Conservation (phyloP, 345 rosid genomes). For the Lumnitzera littorea region DNA sequence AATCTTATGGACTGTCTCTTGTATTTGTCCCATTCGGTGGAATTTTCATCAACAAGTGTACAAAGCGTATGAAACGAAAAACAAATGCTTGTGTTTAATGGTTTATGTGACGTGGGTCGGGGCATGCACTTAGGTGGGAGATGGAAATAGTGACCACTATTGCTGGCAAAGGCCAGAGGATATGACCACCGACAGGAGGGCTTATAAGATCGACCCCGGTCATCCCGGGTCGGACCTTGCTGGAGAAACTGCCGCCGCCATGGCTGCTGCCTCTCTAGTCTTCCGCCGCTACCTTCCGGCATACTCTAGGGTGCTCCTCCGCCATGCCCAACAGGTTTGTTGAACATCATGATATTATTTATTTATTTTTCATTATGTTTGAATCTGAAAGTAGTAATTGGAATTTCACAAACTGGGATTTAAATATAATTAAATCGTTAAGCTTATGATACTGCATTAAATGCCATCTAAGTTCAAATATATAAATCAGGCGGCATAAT, state of each 20-base stretch:
- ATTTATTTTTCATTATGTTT: background rate
- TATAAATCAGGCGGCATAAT: too few species aligned
- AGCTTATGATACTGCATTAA: too few species aligned
- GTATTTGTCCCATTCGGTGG: too few species aligned
- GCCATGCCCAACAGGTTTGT: conserved; percentile 38
- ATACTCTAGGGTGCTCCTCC: conserved; percentile 31
- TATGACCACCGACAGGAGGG: conserved; percentile 43
- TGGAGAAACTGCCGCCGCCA: conserved; percentile 48
- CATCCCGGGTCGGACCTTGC: conserved; percentile 48
- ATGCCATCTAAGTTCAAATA: background rate
- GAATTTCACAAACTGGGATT: too few species aligned
- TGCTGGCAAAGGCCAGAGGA: conserved; percentile 62
- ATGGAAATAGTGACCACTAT: conserved; percentile 39
- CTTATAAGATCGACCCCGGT: conserved; percentile 20
- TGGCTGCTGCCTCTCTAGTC: conserved; percentile 43
- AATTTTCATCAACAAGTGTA: too few species aligned
- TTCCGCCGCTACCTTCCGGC: conserved; percentile 24
- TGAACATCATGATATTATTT: background rate
- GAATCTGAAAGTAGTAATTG: too few species aligned
- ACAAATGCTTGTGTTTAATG: too few species aligned
- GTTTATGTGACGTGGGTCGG: too few species aligned
- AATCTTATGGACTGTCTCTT: too few species aligned
- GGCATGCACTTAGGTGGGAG: conserved; percentile 29
- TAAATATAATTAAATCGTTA: too few species aligned
- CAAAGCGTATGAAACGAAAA: background rate